These are phyloP conservation scores for Papilionanthe hybrid DNA, from an alignment of 116 monocot species.

Conservation along the genomic window DNA sequence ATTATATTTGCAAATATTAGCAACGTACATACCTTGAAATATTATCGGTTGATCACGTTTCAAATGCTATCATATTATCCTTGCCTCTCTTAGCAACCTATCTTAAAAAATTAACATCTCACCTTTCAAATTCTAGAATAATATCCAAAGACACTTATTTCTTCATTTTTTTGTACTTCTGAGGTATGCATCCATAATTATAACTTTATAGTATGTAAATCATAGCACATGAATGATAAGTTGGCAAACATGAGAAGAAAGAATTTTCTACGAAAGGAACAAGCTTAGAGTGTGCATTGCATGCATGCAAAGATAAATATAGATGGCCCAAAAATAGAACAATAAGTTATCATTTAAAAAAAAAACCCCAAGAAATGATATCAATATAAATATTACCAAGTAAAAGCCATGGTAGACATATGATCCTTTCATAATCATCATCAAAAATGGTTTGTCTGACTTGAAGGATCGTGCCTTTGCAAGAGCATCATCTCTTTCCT, in stretches of 20 bases:
- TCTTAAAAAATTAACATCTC: no score
- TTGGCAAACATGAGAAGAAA: neutral
- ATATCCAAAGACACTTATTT: no score
- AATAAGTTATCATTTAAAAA: neutral
- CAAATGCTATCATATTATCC: no score
- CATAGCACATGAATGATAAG: neutral
- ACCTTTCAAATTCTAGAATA: no score
- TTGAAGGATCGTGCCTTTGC: constrained; percentile 34
- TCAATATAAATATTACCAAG: constrained; percentile 28
- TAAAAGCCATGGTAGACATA: constrained; percentile 51
- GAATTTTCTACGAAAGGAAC: neutral
- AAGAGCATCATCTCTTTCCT: constrained; percentile 31
- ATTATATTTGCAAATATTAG: no score
- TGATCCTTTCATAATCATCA: constrained; percentile 35
- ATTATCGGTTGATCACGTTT: no score
- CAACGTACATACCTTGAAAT: no score
- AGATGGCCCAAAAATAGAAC: neutral
- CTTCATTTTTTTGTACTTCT: no score
- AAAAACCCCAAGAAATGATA: neutral
- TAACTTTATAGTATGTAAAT: neutral
- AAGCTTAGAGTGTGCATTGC: neutral
- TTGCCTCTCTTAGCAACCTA: no score
- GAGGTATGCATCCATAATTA: no score
- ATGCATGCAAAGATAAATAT: neutral
- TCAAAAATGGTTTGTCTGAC: constrained; percentile 34